Evolutionary conservation across 371 early-diverging fungal species (phyloP).

Genomic region (Mucor plumbeus): DNA sequence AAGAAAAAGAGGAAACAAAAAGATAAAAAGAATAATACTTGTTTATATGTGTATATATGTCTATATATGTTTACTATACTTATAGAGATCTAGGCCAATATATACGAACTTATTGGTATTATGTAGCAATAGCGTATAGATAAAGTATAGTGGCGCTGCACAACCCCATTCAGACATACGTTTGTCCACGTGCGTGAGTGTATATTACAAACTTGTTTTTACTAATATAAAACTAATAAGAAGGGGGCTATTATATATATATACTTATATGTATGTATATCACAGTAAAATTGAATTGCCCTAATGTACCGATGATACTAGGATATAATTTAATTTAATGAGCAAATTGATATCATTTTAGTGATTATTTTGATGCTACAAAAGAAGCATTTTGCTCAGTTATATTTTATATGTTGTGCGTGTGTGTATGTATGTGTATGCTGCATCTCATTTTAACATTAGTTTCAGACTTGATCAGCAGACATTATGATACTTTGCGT

Average conservation of each 20-base stretch:
- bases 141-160: conserved; percentile 15
- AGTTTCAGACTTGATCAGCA: conserved; percentile 24
- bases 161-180: conserved; percentile 13
- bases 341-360: not conserved
- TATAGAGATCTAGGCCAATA: conserved; percentile 17
- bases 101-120: no score
- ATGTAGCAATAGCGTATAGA: not conserved
- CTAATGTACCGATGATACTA: not conserved
- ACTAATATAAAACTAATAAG: not conserved
- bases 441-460: conserved; percentile 15
- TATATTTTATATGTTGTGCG: not conserved
- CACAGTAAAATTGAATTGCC: not conserved
- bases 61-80: conserved; percentile 2
- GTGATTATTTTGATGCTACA: no score
- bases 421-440: conserved; percentile 6
- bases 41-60: not conserved
- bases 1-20: conserved; percentile 9
- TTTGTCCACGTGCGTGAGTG: conserved; percentile 19
- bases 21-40: conserved; percentile 3
- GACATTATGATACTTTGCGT: conserved; percentile 2
- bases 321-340: not conserved
- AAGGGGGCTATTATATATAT: not conserved
- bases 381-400: not conserved
- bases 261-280: no score
- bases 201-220: not conserved